Percentiles rank a stretch among this genome's conserved stretches.
phyloP scores from a whole-genome alignment of 2,329 filamentous ascomycete species.

The Aspergillaceae sp. region DNA sequence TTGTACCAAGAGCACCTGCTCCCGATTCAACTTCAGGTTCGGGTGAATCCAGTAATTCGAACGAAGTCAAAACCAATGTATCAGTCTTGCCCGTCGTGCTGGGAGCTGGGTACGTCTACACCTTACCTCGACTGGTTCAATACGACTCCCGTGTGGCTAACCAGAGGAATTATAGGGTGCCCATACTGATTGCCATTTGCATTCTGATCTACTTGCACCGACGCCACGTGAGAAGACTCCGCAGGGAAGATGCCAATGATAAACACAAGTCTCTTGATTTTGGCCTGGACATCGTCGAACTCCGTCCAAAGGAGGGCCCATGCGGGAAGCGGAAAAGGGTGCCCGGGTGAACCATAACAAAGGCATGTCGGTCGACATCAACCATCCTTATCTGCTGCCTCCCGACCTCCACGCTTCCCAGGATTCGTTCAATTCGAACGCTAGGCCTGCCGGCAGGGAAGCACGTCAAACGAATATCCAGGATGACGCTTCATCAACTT shows the following conservation, averaged over 20 bases:
- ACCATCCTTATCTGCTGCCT: constrained; percentile 88
- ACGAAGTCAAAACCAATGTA: constrained; percentile 51
- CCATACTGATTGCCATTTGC: constrained; percentile 57
- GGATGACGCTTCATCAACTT: too few species aligned
- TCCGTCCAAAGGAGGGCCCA: constrained; percentile 39
- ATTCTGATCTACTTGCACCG: constrained; percentile 72
- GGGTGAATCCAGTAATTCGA: constrained; percentile 20
- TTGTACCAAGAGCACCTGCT: constrained; percentile 21
- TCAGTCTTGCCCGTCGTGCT: constrained; percentile 58
- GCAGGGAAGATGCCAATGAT: constrained; percentile 71
- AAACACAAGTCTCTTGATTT: constrained; percentile 90
- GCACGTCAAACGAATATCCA: too few species aligned
- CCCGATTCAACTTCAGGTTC: constrained; percentile 13
- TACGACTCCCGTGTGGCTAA: constrained; percentile 11
- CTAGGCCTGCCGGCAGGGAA: constrained; percentile 58
- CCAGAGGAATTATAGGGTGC: constrained; percentile 58
- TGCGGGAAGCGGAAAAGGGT: constrained; percentile 45
- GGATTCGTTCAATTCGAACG: constrained; percentile 79
- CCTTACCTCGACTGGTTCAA: constrained; percentile 1
- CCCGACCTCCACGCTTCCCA: constrained; percentile 67
- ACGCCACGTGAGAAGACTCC: constrained; percentile 62
- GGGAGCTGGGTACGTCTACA: constrained; percentile 61
- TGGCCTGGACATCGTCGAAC: constrained; percentile 56
- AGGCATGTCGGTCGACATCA: constrained; percentile 55
- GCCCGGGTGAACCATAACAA: constrained; percentile 33